Percentiles rank a stretch among this genome's conserved stretches.
Evolutionary conservation across 2,329 filamentous ascomycete species (phyloP).

Genomic region (Alternaria gaisen): DNA sequence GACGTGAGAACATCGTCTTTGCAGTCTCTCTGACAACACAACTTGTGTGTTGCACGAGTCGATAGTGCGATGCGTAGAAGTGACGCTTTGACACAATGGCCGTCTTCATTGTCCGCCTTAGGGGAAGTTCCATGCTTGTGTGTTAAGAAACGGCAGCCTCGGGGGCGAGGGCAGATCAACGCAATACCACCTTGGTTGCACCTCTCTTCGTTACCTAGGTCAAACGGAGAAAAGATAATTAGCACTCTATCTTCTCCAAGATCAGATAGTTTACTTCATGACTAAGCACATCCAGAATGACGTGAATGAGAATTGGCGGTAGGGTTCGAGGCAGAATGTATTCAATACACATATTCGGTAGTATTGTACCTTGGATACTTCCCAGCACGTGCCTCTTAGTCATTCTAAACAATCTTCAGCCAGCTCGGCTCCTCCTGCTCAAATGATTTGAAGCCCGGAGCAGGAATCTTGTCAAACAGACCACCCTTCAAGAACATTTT

Average conservation of each 20-base stretch:
- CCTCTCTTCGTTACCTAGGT: not conserved
- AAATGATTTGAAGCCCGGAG: slow-evolving; percentile 27
- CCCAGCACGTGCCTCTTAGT: too few relatives aligned
- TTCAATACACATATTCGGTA: not conserved
- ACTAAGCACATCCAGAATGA: not conserved
- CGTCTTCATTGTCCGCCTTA: not conserved
- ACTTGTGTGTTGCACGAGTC: not conserved
- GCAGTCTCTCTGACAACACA: not conserved
- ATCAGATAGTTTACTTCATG: not conserved
- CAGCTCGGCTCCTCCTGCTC: slow-evolving; percentile 33
- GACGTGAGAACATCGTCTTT: not conserved
- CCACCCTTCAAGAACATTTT: slow-evolving; percentile 39
- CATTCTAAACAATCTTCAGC: slow-evolving; percentile 25
- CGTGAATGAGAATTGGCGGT: not conserved
- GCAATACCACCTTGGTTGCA: not conserved
- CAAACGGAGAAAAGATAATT: not conserved
- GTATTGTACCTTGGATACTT: not conserved
- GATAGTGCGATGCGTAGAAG: not conserved
- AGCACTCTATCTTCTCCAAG: not conserved
- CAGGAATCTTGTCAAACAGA: slow-evolving; percentile 35
- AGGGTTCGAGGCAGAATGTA: not conserved
- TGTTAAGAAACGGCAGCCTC: not conserved
- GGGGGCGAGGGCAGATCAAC: not conserved
- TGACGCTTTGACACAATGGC: not conserved
- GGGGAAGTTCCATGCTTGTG: not conserved